phyloP scores from a whole-genome alignment of 352 stramenopile genomes.

The Albugo laibachii region DNA sequence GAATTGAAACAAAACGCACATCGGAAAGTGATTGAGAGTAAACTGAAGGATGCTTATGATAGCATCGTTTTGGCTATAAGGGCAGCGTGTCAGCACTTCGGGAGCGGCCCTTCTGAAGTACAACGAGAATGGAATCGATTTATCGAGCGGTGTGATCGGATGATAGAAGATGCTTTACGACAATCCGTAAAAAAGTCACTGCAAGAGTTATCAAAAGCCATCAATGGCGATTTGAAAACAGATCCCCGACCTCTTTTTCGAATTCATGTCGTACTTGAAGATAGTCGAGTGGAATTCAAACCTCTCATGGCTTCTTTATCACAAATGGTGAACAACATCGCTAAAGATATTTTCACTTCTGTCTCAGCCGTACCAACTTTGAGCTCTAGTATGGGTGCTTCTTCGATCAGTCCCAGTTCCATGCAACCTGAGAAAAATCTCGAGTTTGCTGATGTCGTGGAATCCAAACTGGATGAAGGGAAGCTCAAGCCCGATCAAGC shows the following conservation, averaged over 20 bases:
- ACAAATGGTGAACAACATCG: slow-evolving; percentile 87
- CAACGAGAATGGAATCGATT: slow-evolving; percentile 86
- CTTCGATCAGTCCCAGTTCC: slow-evolving; percentile 12
- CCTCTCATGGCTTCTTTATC: slow-evolving; percentile 88
- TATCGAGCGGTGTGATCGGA: slow-evolving; percentile 77
- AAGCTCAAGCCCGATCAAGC: neutral
- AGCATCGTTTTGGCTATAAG: slow-evolving; percentile 79
- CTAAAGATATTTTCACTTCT: slow-evolving; percentile 90
- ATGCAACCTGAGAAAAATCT: slow-evolving; percentile 11
- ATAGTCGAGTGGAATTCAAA: slow-evolving; percentile 85
- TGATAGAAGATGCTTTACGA: slow-evolving; percentile 78
- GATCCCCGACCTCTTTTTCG: slow-evolving; percentile 83
- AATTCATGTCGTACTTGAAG: slow-evolving; percentile 87
- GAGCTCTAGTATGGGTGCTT: neutral
- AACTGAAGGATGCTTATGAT: slow-evolving; percentile 55
- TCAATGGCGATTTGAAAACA: slow-evolving; percentile 86
- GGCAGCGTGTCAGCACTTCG: slow-evolving; percentile 85
- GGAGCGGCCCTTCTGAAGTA: slow-evolving; percentile 72
- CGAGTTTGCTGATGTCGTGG: neutral
- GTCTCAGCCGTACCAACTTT: slow-evolving; percentile 84
- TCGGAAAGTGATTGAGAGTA: slow-evolving; percentile 59
- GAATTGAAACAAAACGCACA: slow-evolving; percentile 83
- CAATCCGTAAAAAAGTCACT: slow-evolving; percentile 88
- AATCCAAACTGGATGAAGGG: neutral
- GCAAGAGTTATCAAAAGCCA: slow-evolving; percentile 84